Evolutionary conservation across 2,329 filamentous ascomycete genomes (phyloP).

Genomic region (Arthrobotrys conoides): DNA sequence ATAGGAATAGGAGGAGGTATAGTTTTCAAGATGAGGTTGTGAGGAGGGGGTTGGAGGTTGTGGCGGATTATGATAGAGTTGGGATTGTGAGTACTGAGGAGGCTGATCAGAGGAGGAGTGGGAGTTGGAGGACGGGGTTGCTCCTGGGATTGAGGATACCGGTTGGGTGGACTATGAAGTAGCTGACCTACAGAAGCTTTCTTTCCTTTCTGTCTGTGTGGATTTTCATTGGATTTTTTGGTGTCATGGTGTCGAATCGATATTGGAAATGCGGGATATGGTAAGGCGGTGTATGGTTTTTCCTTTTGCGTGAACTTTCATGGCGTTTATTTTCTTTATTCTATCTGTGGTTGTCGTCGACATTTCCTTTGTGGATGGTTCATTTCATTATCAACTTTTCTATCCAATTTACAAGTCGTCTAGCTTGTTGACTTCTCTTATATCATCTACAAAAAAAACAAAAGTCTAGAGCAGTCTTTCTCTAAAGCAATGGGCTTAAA

Average conservation of each 20-base stretch:
- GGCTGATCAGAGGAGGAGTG: conserved; percentile 35
- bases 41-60: conserved; percentile 33
- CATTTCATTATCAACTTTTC: neutral
- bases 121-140: conserved; percentile 45
- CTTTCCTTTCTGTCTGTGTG: neutral
- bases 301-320: conserved; percentile 1
- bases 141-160: conserved; percentile 43
- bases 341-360: neutral
- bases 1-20: conserved; percentile 27
- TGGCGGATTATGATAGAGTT: conserved; percentile 48
- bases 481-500: neutral
- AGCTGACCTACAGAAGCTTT: neutral
- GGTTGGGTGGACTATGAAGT: conserved; percentile 56
- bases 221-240: conserved; percentile 6
- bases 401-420: neutral
- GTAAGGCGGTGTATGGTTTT: conserved; percentile 1
- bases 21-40: conserved; percentile 36
- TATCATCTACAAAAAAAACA: neutral
- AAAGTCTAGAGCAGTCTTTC: neutral
- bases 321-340: conserved; percentile 31
- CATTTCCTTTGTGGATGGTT: neutral
- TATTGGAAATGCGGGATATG: conserved; percentile 1
- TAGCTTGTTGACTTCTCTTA: neutral
- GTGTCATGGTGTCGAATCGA: conserved; percentile 20
- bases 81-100: conserved; percentile 32